phyloP scores from a whole-genome alignment of 2,329 filamentous ascomycete genomes.

The Ophiocordyceps camponoti-saundersi region DNA sequence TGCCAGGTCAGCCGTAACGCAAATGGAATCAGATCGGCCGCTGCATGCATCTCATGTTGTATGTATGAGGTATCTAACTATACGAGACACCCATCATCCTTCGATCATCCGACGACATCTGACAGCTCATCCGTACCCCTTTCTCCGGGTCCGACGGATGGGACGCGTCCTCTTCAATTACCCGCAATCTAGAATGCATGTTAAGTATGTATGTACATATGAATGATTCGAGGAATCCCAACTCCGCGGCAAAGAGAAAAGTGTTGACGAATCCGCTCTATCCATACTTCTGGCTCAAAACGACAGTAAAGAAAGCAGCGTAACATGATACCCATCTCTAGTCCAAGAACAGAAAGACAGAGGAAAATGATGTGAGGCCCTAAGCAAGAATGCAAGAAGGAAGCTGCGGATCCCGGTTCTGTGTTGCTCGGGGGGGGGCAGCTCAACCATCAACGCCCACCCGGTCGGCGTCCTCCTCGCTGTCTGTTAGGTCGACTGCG shows the following conservation, averaged over 20 bases:
- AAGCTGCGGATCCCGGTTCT: no score
- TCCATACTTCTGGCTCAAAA: not conserved
- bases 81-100: not conserved
- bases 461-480: slow-evolving; percentile 26
- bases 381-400: no score
- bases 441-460: not conserved
- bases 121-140: not conserved
- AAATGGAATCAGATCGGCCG: not conserved
- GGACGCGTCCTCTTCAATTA: not conserved
- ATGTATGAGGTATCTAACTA: not conserved
- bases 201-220: not conserved
- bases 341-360: not conserved
- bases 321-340: not conserved
- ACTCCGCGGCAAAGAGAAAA: not conserved
- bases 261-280: not conserved
- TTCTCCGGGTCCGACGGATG: not conserved
- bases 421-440: no score
- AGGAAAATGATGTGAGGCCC: not conserved
- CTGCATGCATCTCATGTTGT: not conserved
- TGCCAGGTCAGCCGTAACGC: not conserved
- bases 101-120: not conserved
- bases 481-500: slow-evolving; percentile 26
- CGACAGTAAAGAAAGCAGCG: no score
- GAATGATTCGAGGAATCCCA: not conserved
- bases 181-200: not conserved